These are phyloP conservation scores for Breviolum minutum DNA, from an alignment of 73 alveolate species.

Conservation along the genomic window DNA sequence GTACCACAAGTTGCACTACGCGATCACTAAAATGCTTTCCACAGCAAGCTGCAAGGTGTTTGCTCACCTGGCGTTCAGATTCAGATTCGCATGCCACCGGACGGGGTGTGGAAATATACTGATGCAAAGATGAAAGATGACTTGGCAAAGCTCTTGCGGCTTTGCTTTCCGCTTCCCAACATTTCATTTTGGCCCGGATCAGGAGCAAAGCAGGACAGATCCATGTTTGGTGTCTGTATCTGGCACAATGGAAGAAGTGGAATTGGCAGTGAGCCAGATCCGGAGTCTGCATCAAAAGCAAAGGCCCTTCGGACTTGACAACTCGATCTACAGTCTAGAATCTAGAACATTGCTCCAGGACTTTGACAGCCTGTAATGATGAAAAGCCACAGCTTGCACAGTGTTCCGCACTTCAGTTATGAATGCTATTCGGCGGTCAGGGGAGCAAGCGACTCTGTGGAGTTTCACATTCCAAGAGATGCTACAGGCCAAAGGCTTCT, in stretches of 20 bases:
- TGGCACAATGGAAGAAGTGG: conserved; percentile 30
- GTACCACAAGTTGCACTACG: neutral
- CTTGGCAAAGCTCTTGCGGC: too few relatives aligned
- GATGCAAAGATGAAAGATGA: neutral
- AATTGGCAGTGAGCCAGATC: conserved; percentile 29
- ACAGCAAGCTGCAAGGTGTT: neutral
- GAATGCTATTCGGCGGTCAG: neutral
- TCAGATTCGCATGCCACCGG: neutral
- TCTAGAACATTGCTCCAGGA: neutral
- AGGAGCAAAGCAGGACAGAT: neutral
- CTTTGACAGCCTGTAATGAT: neutral
- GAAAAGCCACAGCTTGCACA: neutral
- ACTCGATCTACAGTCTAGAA: neutral
- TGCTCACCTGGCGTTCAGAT: conserved; percentile 24
- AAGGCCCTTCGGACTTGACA: neutral
- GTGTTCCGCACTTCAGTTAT: too few relatives aligned
- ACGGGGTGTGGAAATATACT: neutral
- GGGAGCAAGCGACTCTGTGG: conserved; percentile 18
- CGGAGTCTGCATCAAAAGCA: neutral
- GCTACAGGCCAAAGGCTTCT: neutral
- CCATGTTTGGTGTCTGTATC: conserved; percentile 36
- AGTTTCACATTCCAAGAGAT: conserved; percentile 28
- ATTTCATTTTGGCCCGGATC: neutral
- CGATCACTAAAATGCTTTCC: neutral
- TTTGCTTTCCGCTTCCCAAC: too few relatives aligned